phyloP scores from a whole-genome alignment of 139 green algal species.

The Zygnema circumcarinatum region DNA sequence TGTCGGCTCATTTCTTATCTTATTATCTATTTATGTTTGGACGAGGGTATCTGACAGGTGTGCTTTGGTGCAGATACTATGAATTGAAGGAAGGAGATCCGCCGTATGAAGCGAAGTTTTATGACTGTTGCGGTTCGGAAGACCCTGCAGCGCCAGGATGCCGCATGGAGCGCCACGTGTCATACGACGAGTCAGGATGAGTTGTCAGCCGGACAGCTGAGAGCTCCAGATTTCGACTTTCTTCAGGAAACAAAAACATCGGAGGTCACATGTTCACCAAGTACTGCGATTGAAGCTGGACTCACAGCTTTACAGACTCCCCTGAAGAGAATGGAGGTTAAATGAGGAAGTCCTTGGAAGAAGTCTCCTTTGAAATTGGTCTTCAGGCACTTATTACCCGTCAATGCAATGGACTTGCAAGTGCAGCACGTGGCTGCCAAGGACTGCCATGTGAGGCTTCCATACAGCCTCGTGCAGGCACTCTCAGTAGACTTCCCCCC shows the following conservation, averaged over 20 bases:
- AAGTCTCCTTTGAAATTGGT: too few species aligned
- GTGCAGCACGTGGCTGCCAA: conserved; percentile 4
- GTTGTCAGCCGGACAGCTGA: too few species aligned
- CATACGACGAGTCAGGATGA: conserved; percentile 34
- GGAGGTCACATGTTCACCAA: too few species aligned
- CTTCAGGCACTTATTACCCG: too few species aligned
- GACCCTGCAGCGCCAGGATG: conserved; percentile 30
- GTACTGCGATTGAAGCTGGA: too few species aligned
- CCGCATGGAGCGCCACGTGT: not conserved
- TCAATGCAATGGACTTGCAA: conserved; percentile 9
- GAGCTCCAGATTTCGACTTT: too few species aligned
- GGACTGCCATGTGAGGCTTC: conserved; percentile 3
- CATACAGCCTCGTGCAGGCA: not conserved
- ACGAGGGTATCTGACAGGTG: not conserved
- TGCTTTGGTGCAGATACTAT: conserved; percentile 55
- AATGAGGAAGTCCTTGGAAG: too few species aligned
- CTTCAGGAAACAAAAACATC: too few species aligned
- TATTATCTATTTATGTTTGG: not conserved
- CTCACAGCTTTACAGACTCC: too few species aligned
- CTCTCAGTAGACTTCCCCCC: not conserved
- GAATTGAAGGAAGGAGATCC: conserved; percentile 38
- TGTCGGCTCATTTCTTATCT: not conserved
- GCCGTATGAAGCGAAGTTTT: conserved; percentile 39
- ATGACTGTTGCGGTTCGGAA: conserved; percentile 50
- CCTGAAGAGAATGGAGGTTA: too few species aligned